These are phyloP conservation scores for Trichoderma sp. DNA, from an alignment of 2,329 filamentous ascomycete genomes.

Conservation along the genomic window DNA sequence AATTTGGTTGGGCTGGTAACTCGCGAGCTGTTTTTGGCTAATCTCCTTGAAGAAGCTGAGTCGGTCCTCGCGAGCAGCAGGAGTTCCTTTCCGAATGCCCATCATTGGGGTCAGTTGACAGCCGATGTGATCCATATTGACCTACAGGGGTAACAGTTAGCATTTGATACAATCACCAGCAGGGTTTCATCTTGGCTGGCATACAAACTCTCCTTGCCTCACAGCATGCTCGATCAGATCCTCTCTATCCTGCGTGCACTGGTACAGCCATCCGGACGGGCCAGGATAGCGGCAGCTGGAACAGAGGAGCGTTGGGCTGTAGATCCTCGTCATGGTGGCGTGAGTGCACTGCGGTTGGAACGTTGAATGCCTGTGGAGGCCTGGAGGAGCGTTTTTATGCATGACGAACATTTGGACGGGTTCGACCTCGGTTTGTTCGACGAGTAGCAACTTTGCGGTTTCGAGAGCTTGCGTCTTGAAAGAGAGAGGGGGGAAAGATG, in stretches of 20 bases:
- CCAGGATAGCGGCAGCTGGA: conserved; percentile 57
- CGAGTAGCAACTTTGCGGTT: background rate
- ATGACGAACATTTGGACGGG: background rate
- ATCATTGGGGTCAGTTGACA: conserved; percentile 37
- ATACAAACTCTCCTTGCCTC: conserved; percentile 30
- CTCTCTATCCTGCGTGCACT: conserved; percentile 67
- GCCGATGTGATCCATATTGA: conserved; percentile 42
- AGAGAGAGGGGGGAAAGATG: background rate
- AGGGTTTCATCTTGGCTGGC: background rate
- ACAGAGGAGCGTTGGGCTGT: conserved; percentile 56
- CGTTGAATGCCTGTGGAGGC: conserved; percentile 25
- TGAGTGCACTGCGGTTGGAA: conserved; percentile 61
- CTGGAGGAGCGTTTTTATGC: conserved; percentile 17
- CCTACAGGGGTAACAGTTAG: conserved; percentile 29
- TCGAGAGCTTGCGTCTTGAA: background rate
- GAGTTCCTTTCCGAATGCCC: conserved; percentile 42
- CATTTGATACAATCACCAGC: background rate
- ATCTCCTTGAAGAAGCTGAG: conserved; percentile 51
- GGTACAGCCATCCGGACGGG: conserved; percentile 70
- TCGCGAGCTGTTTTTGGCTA: conserved; percentile 43
- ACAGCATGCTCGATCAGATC: conserved; percentile 40
- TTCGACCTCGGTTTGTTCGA: background rate
- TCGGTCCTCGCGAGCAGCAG: conserved; percentile 45
- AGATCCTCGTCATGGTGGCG: conserved; percentile 66
- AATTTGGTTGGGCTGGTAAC: conserved; percentile 53